Base-by-base conservation (phyloP, 768 basidiomycete genomes). In the Mycena olivaceomarginata region DNA sequence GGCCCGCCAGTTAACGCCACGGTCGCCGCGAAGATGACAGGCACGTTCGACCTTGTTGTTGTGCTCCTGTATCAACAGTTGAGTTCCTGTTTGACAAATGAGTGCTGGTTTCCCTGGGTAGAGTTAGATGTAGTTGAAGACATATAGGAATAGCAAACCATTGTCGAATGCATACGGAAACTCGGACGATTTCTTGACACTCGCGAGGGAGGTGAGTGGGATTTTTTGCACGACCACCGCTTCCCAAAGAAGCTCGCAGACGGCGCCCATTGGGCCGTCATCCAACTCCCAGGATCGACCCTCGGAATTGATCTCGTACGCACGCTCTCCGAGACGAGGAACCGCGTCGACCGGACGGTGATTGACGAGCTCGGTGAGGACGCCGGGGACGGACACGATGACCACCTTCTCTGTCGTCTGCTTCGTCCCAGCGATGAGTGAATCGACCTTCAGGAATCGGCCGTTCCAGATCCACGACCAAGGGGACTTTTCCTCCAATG, bases 391-490 rank as follows among this genome's bases (percentile, higher is more conserved):
- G 3, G 70, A 45, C 22, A 76, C 66, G 13, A 56, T 40, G 4
- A 48, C 56, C 3, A 68, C 70, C 56, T 76, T 76, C 22, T 76
- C 41, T 39, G 70, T 76, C 9, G 70, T 46, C 40, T 66, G 22
- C 9, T 43, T 72, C 3, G 75, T 76, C 53, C 75, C 75, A 15
- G 41, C 20, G 8, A 76, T 72, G 0, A 40, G 18, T 0, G 70
- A 67, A 51, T 76, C 65, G n/a, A 53, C 75, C 57, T 56, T 63
- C 18, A 76, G 15, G 45, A 43, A 76, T 13, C 37, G 5, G 12
- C 75, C 75, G 6, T 62, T 76, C 64, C 70, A 76, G 22, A 76
- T 68, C 75, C 70, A 76, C 40, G 70, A 66, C 60, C 48, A 72
- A 12, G 63, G 41, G 1, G 63, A 72, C 22, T 31, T 39, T 1